Evolutionary conservation across 2,329 filamentous ascomycete genomes (phyloP).

Genomic region (Aspergillus caelatus): DNA sequence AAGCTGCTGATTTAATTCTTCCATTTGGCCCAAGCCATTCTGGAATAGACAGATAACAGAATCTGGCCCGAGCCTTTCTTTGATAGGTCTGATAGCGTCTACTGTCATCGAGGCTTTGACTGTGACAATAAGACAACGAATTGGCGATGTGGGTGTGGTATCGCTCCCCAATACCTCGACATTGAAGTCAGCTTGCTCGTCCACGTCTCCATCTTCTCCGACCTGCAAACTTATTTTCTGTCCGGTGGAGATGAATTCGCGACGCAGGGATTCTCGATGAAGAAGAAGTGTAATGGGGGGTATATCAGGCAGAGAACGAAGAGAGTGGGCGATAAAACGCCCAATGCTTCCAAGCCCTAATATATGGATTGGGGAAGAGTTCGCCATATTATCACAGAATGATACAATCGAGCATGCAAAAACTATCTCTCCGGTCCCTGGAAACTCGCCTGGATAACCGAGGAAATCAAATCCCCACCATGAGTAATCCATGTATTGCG

Average conservation of each 20-base stretch:
- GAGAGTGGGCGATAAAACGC: background rate
- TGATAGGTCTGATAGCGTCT: background rate
- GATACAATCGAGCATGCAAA: background rate
- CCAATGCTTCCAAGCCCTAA: background rate
- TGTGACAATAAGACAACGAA: background rate
- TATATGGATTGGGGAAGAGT: background rate
- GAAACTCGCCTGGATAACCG: background rate
- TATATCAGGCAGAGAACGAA: background rate
- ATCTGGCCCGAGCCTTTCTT: background rate
- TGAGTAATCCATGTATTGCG: background rate
- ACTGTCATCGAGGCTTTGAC: background rate
- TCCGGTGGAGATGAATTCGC: background rate
- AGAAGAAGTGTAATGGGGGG: background rate
- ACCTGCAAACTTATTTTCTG: background rate
- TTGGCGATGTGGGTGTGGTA: background rate
- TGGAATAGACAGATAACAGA: background rate
- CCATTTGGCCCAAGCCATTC: background rate
- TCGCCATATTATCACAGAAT: background rate
- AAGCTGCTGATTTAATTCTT: background rate
- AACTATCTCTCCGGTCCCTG: no score
- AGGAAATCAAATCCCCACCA: background rate
- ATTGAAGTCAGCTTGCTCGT: background rate
- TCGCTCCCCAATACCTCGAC: background rate
- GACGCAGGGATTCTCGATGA: background rate
- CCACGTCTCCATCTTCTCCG: background rate